Base-by-base conservation (phyloP, 768 basidiomycete species). In the Botryobasidium botryosum region DNA sequence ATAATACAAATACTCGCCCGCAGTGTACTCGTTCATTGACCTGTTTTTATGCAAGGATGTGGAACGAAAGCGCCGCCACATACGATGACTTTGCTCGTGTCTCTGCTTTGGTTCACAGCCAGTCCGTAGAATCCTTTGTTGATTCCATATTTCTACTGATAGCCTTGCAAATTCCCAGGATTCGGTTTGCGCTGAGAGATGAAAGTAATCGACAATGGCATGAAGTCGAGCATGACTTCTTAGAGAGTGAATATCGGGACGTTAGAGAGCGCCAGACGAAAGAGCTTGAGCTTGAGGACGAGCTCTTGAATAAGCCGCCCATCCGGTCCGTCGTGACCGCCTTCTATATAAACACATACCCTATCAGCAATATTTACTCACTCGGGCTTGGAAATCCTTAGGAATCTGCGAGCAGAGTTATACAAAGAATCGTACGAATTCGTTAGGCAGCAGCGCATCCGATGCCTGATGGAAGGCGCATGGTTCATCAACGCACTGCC, bases 351-450 rank as follows among this genome's bases (percentile, higher is more conserved):
- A 43, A 35, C 36, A 52, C 43, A 55, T 6, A 31, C 28, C 42
- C 32, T 40, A 3, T 36, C 18, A 25, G 13, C 29, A 12, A 3
- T 13, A 2, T 35, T 6, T 17, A 3, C 26, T 43, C 24, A n/a
- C 12, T 32, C n/a, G n/a, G n/a, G n/a, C n/a, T n/a, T n/a, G n/a
- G n/a, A n/a, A n/a, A n/a, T n/a, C 7, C 7, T 1, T 53, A 90
- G 86, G 44, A 87, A 83, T 57, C 64, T 94, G 35, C 75, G 85
- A 17, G 76, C 75, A 35, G 84, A 85, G 52, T 66, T 94, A 18
- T 83, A 83, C 66, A 85, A 77, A 55, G 88, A 94, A 57, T 87
- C 84, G 12, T 85, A 74, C 51, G 84, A 87, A 55, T 91, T 90
- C 54, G 82, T 94, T 18, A 70, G 79, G 33, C 78, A 82, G 57